These are phyloP conservation scores for Calendula officinalis DNA, from an alignment of 129 eudicot genomes.

Conservation along the genomic window DNA sequence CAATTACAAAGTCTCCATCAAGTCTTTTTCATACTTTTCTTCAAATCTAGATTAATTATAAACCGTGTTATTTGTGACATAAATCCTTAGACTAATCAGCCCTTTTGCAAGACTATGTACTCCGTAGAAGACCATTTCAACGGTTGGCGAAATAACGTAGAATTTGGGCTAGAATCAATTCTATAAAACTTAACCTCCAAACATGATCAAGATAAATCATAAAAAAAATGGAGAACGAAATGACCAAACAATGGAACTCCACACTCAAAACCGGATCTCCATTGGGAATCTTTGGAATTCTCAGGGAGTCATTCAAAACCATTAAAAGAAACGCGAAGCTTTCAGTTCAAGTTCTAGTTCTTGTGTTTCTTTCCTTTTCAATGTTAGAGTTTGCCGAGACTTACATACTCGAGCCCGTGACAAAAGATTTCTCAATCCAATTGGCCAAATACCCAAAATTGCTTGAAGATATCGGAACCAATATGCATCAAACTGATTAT, in stretches of 20 bases:
- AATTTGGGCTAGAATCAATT: slow-evolving; percentile 11
- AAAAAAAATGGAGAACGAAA: slow-evolving; percentile 10
- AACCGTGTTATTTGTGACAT: slow-evolving; percentile 4
- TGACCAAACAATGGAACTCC: slow-evolving; percentile 13
- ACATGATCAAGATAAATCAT: slow-evolving; percentile 1
- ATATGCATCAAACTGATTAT: background rate
- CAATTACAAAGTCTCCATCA: background rate
- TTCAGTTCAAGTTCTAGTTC: slow-evolving; percentile 16
- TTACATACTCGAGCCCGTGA: slow-evolving; percentile 16
- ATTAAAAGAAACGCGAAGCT: slow-evolving; percentile 15
- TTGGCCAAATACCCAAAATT: slow-evolving; percentile 6
- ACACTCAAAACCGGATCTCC: slow-evolving; percentile 6
- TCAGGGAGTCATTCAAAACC: slow-evolving; percentile 29
- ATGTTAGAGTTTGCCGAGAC: slow-evolving; percentile 14
- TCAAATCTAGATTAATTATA: background rate
- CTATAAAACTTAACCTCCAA: slow-evolving; percentile 16
- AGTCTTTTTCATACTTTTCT: slow-evolving; percentile 3
- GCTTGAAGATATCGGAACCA: slow-evolving; percentile 6
- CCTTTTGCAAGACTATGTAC: background rate
- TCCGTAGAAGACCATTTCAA: slow-evolving; percentile 11
- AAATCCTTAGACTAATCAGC: slow-evolving; percentile 1
- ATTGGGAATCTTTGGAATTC: slow-evolving; percentile 27
- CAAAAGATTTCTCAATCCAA: slow-evolving; percentile 10
- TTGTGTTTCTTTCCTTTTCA: slow-evolving; percentile 29
- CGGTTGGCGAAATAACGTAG: background rate